Evolutionary conservation across 768 basidiomycete species (phyloP).

Genomic region (Vararia minispora): DNA sequence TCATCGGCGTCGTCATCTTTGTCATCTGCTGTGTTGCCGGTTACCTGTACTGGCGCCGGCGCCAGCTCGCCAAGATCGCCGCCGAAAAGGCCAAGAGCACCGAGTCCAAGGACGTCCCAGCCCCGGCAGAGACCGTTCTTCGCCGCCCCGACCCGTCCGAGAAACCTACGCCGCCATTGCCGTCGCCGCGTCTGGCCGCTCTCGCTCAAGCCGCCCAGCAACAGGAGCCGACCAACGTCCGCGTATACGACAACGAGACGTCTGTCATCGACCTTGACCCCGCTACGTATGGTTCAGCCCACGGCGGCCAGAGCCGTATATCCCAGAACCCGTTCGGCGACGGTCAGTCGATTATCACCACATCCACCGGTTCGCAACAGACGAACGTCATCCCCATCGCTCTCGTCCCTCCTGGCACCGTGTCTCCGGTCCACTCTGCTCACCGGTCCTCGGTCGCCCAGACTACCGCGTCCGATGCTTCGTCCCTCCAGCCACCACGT

Average conservation of each 20-base stretch:
- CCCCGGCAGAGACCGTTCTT: slow-evolving; percentile 66
- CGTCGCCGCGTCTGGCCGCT: too few species aligned
- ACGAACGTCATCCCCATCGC: slow-evolving; percentile 87
- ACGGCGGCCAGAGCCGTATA: slow-evolving; percentile 19
- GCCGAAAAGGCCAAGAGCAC: slow-evolving; percentile 29
- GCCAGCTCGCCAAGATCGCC: slow-evolving; percentile 25
- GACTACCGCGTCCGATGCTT: too few species aligned
- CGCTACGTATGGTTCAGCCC: slow-evolving; percentile 16
- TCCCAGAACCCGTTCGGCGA: slow-evolving; percentile 67
- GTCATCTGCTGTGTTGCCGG: slow-evolving; percentile 34
- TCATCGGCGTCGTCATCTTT: slow-evolving; percentile 54
- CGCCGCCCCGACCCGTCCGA: slow-evolving; percentile 76
- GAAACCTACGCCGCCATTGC: too few species aligned
- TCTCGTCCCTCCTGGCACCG: slow-evolving; percentile 52
- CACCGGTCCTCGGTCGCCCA: slow-evolving; percentile 13
- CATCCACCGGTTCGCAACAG: slow-evolving; percentile 57
- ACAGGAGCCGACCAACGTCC: slow-evolving; percentile 29
- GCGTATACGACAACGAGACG: slow-evolving; percentile 35
- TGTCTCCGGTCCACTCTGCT: slow-evolving; percentile 8
- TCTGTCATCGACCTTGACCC: slow-evolving; percentile 53
- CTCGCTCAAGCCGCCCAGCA: slow-evolving; percentile 16
- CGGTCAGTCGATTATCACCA: slow-evolving; percentile 68
- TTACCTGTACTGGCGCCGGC: slow-evolving; percentile 59
- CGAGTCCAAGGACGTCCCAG: slow-evolving; percentile 43
- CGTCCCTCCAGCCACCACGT: too few species aligned